Conservation (phyloP, 805 yeast species). For the Candida silvicultrix region DNA sequence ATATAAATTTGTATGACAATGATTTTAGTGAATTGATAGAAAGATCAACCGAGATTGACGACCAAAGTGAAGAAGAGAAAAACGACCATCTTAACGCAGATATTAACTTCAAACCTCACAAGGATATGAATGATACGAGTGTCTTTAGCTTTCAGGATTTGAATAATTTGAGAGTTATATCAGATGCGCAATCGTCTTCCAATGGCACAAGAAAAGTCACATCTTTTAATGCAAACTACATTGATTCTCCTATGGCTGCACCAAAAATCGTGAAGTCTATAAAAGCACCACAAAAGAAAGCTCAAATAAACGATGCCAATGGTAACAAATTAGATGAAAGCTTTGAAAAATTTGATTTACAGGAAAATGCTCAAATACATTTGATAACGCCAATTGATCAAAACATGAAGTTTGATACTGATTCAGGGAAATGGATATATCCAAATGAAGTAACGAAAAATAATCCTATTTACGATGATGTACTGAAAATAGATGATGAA, state of each 20-base stretch:
- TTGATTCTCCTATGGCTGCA: constrained; percentile 21
- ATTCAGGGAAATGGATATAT: constrained; percentile 14
- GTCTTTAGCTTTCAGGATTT: constrained; percentile 21
- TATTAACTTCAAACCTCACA: neutral
- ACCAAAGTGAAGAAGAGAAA: neutral
- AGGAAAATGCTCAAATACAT: constrained; percentile 2
- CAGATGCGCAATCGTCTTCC: constrained; percentile 6
- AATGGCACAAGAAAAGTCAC: constrained; percentile 14
- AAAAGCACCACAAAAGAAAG: neutral
- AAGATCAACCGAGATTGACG: constrained; percentile 3
- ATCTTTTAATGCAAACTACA: constrained; percentile 10
- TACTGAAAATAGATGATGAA: neutral
- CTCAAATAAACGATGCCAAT: too few species aligned
- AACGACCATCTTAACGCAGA: neutral
- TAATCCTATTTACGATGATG: neutral
- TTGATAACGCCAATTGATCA: constrained; percentile 19
- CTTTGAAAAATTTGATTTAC: neutral
- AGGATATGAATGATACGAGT: constrained; percentile 4
- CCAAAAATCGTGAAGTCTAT: constrained; percentile 16
- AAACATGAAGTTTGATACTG: constrained; percentile 16
- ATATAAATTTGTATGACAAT: constrained; percentile 1
- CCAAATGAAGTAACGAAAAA: neutral
- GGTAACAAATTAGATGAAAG: neutral
- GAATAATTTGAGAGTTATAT: constrained; percentile 9
- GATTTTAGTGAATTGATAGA: neutral